Conservation (phyloP, 2,329 filamentous ascomycete species). For the Calonectria pseudoreteaudii region DNA sequence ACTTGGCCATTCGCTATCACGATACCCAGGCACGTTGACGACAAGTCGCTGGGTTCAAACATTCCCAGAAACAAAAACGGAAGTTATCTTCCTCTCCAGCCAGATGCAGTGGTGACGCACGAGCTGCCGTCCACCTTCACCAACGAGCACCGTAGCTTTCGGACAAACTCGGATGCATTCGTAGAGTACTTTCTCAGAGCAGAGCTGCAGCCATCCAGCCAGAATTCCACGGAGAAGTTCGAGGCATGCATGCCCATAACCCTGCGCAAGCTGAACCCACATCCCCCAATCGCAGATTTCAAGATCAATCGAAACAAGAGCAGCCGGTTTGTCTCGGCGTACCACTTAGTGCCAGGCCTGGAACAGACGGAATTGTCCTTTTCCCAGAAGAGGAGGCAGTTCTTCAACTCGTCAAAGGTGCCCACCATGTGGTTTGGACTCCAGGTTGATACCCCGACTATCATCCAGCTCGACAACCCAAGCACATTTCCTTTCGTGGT, state of each 20-base stretch:
- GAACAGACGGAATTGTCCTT: constrained; percentile 45
- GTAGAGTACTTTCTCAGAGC: constrained; percentile 51
- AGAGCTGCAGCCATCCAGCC: constrained; percentile 27
- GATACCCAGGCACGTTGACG: constrained; percentile 38
- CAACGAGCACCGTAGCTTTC: not conserved
- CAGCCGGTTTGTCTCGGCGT: constrained; percentile 20
- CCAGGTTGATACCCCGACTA: constrained; percentile 39
- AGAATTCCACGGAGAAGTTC: not conserved
- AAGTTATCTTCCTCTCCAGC: not conserved
- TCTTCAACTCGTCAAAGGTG: constrained; percentile 49
- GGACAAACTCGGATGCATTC: not conserved
- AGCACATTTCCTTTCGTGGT: constrained; percentile 37
- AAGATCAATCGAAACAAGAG: not conserved
- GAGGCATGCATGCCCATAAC: constrained; percentile 40
- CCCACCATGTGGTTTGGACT: constrained; percentile 45
- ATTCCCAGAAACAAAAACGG: not conserved
- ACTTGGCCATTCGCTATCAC: constrained; percentile 46
- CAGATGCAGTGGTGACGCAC: not conserved
- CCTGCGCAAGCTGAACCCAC: constrained; percentile 15
- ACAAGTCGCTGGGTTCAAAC: not conserved
- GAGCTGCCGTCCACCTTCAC: constrained; percentile 19
- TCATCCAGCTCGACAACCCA: constrained; percentile 46
- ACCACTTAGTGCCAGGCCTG: constrained; percentile 48
- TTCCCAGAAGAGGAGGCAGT: constrained; percentile 46
- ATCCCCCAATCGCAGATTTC: constrained; percentile 36